Conservation (phyloP, 2,329 filamentous ascomycete species). For the Sclerotinia minor region DNA sequence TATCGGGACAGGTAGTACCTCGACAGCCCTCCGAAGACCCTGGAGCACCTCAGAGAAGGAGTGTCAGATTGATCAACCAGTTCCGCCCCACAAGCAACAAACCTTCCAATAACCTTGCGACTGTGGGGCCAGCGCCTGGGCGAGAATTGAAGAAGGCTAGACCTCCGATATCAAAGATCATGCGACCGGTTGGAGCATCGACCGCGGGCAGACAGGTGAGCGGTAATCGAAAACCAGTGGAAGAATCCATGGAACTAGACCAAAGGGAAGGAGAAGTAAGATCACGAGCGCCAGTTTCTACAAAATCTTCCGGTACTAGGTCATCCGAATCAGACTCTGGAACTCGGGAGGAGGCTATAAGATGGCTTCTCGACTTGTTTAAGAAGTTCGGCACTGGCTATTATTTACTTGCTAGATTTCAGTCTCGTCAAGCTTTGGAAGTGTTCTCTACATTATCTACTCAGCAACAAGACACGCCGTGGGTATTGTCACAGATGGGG, state of each 20-base stretch:
- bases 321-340: conserved; percentile 51
- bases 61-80: conserved; percentile 70
- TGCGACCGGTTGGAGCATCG: conserved; percentile 67
- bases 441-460: conserved; percentile 70
- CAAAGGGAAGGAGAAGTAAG: conserved; percentile 55
- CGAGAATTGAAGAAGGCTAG: conserved; percentile 83
- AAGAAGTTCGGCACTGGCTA: conserved; percentile 81
- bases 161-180: conserved; percentile 65
- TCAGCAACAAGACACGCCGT: conserved; percentile 83
- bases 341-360: conserved; percentile 74
- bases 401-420: conserved; percentile 74
- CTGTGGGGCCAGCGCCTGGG: conserved; percentile 59
- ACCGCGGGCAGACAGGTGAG: conserved; percentile 85
- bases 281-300: conserved; percentile 36
- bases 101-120: conserved; percentile 52
- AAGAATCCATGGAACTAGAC: conserved; percentile 69
- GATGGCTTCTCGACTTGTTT: conserved; percentile 76
- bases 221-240: conserved; percentile 79
- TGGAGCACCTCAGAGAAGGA: conserved; percentile 64
- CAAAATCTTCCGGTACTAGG: conserved; percentile 33
- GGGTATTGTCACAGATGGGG: conserved; percentile 88
- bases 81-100: conserved; percentile 58
- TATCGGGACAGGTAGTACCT: conserved; percentile 76
- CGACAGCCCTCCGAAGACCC: conserved; percentile 60
- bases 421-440: conserved; percentile 74